These are phyloP conservation scores for Verticillium tricorpus DNA, from an alignment of 2,329 filamentous ascomycete species.

Conservation along the genomic window DNA sequence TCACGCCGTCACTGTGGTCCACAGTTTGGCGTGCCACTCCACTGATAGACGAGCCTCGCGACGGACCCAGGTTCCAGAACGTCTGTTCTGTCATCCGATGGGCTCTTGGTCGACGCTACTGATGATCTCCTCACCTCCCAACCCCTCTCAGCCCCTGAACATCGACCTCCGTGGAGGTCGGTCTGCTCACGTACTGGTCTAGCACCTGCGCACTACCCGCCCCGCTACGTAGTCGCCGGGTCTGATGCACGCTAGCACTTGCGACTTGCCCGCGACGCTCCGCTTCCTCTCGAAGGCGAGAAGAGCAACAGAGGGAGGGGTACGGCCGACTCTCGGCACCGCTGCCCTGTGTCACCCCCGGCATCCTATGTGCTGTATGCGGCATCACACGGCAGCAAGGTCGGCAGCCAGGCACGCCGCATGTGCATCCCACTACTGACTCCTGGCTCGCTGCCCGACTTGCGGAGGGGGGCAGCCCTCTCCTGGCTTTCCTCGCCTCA, in stretches of 20 bases:
- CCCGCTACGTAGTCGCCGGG: background rate
- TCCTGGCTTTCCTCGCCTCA: background rate
- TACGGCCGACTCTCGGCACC: background rate
- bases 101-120: background rate
- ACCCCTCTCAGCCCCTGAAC: background rate
- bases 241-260: background rate
- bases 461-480: background rate
- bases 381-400: background rate
- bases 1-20: background rate
- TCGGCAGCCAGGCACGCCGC: background rate
- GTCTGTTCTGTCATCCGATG: background rate
- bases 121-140: background rate
- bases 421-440: background rate
- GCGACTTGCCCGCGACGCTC: background rate
- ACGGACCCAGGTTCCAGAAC: background rate
- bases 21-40: background rate
- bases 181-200: background rate
- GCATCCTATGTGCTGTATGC: background rate
- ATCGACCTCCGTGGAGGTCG: background rate
- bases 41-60: background rate
- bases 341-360: background rate
- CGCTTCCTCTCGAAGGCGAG: background rate
- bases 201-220: background rate
- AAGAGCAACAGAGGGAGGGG: background rate
- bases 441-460: background rate